phyloP scores from a whole-genome alignment of 768 basidiomycete genomes.

The Suillus bovinus region DNA sequence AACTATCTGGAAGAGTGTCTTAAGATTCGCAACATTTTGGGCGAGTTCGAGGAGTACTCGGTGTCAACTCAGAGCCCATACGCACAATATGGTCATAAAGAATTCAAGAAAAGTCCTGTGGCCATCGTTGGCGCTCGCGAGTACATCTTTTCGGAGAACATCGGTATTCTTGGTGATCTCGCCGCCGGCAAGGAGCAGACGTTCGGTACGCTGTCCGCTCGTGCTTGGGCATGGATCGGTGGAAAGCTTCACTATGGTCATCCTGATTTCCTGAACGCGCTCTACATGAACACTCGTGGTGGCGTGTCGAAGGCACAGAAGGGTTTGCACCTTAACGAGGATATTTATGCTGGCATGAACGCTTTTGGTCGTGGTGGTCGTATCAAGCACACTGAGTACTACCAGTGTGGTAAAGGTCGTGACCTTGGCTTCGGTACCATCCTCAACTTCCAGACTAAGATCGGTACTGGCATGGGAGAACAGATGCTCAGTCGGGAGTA shows the following conservation, averaged over 20 bases:
- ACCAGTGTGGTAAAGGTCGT: conserved; percentile 98
- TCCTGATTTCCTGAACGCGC: conserved; percentile 96
- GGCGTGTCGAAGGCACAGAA: conserved; percentile 99
- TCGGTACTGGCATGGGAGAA: conserved; percentile 99
- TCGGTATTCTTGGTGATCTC: conserved; percentile 97
- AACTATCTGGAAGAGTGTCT: conserved; percentile 99
- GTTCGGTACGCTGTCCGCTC: conserved; percentile 96
- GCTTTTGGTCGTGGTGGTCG: conserved; percentile 95
- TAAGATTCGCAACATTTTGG: conserved; percentile 98
- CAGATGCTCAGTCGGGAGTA: conserved; percentile 99
- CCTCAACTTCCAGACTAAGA: conserved; percentile 99
- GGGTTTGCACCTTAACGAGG: conserved; percentile 98
- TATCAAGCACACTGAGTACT: conserved; percentile 99
- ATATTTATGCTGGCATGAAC: conserved; percentile 99
- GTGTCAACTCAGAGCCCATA: conserved; percentile 90
- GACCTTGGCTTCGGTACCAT: conserved; percentile 99
- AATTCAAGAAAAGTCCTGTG: conserved; percentile 86
- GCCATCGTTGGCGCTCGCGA: conserved; percentile 99
- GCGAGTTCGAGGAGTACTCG: conserved; percentile 93
- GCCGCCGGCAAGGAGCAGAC: conserved; percentile 99
- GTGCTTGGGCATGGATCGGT: conserved; percentile 95
- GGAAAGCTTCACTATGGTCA: conserved; percentile 99
- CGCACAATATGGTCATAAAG: conserved; percentile 84
- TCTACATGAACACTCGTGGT: conserved; percentile 98
- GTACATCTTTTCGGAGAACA: conserved; percentile 99